Percentiles rank a stretch among this genome's conserved stretches.
phyloP scores from a whole-genome alignment of 148 eudicot species.

The Rhododendron molle region DNA sequence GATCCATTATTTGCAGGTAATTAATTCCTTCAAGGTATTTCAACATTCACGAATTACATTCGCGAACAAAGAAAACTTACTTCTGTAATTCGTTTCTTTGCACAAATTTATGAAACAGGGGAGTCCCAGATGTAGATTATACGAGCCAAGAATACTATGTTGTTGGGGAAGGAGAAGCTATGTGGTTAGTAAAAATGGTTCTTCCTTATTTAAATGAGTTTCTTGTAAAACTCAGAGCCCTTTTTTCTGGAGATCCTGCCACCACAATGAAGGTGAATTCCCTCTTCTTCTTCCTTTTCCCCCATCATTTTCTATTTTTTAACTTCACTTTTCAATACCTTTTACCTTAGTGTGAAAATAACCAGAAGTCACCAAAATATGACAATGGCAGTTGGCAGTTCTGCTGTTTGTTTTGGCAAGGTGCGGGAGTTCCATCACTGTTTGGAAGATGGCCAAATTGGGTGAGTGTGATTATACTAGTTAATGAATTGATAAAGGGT shows the following conservation, averaged over 20 bases:
- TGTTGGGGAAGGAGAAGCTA: constrained; percentile 74
- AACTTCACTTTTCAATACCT: background rate
- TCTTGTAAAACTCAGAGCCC: constrained; percentile 50
- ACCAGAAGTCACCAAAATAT: constrained; percentile 13
- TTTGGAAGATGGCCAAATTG: constrained; percentile 73
- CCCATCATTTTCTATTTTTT: background rate
- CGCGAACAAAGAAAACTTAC: background rate
- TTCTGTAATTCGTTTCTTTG: background rate
- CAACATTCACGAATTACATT: no score
- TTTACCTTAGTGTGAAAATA: background rate
- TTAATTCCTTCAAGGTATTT: constrained; percentile 12
- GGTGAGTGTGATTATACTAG: constrained; percentile 33
- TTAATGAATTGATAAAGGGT: no score
- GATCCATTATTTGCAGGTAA: constrained; percentile 56
- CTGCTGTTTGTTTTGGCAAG: constrained; percentile 72
- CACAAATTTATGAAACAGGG: constrained; percentile 24
- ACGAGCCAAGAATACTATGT: constrained; percentile 24
- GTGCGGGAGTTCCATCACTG: constrained; percentile 72
- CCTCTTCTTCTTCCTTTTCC: background rate
- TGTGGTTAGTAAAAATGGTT: constrained; percentile 53
- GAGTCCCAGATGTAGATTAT: constrained; percentile 22
- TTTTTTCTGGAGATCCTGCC: constrained; percentile 82
- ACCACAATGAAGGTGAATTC: constrained; percentile 71
- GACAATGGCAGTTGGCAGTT: constrained; percentile 57
- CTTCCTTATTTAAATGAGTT: constrained; percentile 73